Evolutionary conservation across 2,329 filamentous ascomycete species (phyloP).

Genomic region (Stagonosporopsis rhizophila): DNA sequence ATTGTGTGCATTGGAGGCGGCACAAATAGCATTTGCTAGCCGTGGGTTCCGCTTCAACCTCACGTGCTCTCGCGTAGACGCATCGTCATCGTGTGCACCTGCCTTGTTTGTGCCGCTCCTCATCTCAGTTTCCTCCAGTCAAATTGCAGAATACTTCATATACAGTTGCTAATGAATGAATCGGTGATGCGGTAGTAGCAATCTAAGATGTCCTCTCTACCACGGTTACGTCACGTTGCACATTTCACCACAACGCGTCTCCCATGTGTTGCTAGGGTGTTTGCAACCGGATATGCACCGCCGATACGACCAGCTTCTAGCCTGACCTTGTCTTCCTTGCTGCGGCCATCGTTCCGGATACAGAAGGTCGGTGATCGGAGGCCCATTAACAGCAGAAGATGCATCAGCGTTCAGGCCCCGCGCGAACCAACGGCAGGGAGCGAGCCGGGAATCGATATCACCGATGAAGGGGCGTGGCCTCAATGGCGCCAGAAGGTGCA

Average conservation of each 20-base stretch:
- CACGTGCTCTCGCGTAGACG: constrained; percentile 7
- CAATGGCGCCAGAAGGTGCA: constrained; percentile 55
- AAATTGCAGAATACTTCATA: background rate
- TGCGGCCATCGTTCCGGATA: background rate
- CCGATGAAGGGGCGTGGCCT: constrained; percentile 44
- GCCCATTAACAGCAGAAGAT: background rate
- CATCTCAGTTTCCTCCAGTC: background rate
- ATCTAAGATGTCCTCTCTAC: constrained; percentile 7
- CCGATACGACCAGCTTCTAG: background rate
- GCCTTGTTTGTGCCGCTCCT: background rate
- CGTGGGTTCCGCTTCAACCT: background rate
- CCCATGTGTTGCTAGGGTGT: background rate
- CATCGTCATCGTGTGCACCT: constrained; percentile 7
- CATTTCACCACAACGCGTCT: constrained; percentile 9
- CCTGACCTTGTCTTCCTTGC: background rate
- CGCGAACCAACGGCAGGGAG: constrained; percentile 16
- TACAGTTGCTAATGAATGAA: background rate
- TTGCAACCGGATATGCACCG: background rate
- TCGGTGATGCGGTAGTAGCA: background rate
- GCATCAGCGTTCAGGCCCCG: constrained; percentile 7
- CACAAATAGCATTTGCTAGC: background rate
- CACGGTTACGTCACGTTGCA: constrained; percentile 7
- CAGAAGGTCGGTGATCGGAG: background rate
- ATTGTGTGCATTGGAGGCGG: too few relatives aligned
- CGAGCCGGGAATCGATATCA: constrained; percentile 55